phyloP scores from a whole-genome alignment of 2,329 filamentous ascomycete genomes.

The Fusarium pseudograminearum region DNA sequence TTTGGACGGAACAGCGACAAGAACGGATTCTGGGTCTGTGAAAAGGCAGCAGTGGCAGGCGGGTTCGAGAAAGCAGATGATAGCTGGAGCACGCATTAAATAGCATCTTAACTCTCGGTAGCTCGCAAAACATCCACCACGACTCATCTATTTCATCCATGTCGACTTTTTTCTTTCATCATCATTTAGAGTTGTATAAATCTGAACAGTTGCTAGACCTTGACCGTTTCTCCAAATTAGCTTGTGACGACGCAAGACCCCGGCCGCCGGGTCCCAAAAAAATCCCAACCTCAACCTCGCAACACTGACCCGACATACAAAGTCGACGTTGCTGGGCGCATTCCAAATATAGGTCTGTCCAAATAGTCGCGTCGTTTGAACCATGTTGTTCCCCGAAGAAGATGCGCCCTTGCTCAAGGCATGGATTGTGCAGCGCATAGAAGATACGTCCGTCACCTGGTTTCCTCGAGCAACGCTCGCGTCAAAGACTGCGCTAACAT shows the following conservation, averaged over 20 bases:
- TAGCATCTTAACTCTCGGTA: not conserved
- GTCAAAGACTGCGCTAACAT: conserved; percentile 21
- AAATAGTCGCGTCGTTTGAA: conserved; percentile 23
- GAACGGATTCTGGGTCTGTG: not conserved
- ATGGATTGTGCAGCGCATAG: conserved; percentile 82
- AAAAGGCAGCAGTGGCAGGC: not conserved
- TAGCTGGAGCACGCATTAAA: not conserved
- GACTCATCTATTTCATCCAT: not conserved
- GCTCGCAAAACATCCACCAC: not conserved
- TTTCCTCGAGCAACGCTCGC: conserved; percentile 19
- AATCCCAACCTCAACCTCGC: conserved; percentile 27
- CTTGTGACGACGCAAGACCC: conserved; percentile 39
- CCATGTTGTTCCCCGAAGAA: conserved; percentile 72
- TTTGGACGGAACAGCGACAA: not conserved
- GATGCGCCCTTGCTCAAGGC: conserved; percentile 74
- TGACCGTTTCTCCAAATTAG: conserved; percentile 1
- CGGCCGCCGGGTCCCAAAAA: conserved; percentile 30
- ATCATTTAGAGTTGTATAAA: not conserved
- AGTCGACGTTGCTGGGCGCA: conserved; percentile 1
- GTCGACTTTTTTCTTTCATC: not conserved
- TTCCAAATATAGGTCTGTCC: not conserved
- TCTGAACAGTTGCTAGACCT: not conserved
- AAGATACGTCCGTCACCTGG: conserved; percentile 71
- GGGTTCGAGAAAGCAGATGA: not conserved
- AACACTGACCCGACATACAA: conserved; percentile 14